Evolutionary conservation across 495 filamentous ascomycete species (phyloP), one percentile per base, ranked within the genome.

Genomic region (Xylaria scruposa): DNA sequence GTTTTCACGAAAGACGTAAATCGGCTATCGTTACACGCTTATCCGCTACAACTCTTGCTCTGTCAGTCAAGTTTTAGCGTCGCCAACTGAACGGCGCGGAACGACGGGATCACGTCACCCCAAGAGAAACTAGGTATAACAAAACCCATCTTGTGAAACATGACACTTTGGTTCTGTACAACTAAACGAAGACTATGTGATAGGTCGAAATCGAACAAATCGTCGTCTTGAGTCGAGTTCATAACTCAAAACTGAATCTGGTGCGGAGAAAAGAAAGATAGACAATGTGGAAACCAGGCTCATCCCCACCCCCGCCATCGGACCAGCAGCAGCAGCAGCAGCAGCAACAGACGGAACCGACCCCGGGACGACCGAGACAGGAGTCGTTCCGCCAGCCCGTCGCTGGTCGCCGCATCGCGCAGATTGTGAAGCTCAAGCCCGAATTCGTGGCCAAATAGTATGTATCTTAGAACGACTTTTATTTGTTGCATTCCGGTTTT

Each of bases 391-490:
- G 85, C 40, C 51, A 66, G 62, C 62, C 61, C 21, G 40, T 66
- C 3, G 15, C 62, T 9, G 62, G 62, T 13, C 61, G 63, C 3
- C 87, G 90, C 38, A 21, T 91, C 72, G 89, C 85, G 10, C 92
- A 94, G 78, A 89, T 91, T 67, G 84, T 94, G 70, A 90, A 90
- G 75, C 85, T 95, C 47, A 92, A 91, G 78, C 87, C 89, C 33
- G 88, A 89, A 54, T 88, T 80, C 58, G 78, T 90, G 17, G 84
- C 84, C 24, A 85, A 87, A 60, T 94, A 94, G 60, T 63, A n/a
- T 38, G 60, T 63, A 63, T 29, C 15, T 9, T 4, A 17, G 4
- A 4, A 29, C 13, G 24, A 3, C 17, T 56, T 56, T 60, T 60
- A n/a, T 36, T 36, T n/a, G 24, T 36, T 36, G 17, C 6, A 12